Evolutionary conservation across 2,329 filamentous ascomycete genomes (phyloP), one percentile per base, ranked within the genome.

Genomic region (Cladosporium velox): DNA sequence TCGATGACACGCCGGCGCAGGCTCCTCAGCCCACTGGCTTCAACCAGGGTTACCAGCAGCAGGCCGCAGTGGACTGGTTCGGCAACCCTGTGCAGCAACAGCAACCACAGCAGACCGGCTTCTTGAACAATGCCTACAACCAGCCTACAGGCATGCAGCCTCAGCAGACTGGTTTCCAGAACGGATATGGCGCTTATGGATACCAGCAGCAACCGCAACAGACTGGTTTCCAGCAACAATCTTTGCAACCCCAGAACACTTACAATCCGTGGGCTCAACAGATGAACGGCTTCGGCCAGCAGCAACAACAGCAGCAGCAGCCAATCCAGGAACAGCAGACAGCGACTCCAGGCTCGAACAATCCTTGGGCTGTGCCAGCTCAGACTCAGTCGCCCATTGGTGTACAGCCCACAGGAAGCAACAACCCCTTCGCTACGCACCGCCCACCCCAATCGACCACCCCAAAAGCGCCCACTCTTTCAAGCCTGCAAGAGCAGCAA

Each of bases 11-110:
- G 30, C 84, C 85, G 7, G 86, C 87, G 28, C 87, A 89, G 74
- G 78, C 83, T 4, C 81, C 87, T 64, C 90, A 92, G 72, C 88
- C 87, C 49, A 98, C 93, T 15, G 94, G 93, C 41, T 93, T 92
- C 82, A 98, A 97, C 79, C 93, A 97, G 80, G 94, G 94, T 57
- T 99, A 99, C 75, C 93, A 98, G 81, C 95, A 99, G 80, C 94
- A 97, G 76, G 91, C 91, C 66, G 92, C 92, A 14, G 95, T 99
- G 21, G 95, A 99, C 79, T 98, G 96, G 88, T 95, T 96, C 73
- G 95, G 94, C 67, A 99, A 99, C 78, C 92, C 93, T 14, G 90
- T 98, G 74, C 89, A 88, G 73, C 87, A 81, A 51, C 85, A 85
- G 67, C 77, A 75, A 59, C 72, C 81, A 59, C 81, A 83, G 70